These are phyloP conservation scores for Daldinia sp. DNA, from an alignment of 2,329 filamentous ascomycete species.

Conservation along the genomic window DNA sequence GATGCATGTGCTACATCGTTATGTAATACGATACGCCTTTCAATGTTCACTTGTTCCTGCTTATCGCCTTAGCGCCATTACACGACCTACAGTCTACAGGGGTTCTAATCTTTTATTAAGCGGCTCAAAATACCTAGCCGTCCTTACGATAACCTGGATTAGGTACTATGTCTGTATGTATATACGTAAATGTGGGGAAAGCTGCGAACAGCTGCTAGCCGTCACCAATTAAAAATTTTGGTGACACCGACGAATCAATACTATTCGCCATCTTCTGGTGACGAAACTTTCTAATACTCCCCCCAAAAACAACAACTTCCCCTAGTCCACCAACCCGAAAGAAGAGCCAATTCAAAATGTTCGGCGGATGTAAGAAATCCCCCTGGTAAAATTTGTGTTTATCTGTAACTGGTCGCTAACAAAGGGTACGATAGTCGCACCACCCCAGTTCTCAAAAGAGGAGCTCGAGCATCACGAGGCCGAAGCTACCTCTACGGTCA, in stretches of 20 bases:
- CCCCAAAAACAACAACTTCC: slow-evolving; percentile 1
- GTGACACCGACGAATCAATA: slow-evolving; percentile 5
- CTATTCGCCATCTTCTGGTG: background rate
- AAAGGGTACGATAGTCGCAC: slow-evolving; percentile 38
- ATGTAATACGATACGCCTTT: slow-evolving; percentile 23
- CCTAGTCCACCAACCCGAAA: background rate
- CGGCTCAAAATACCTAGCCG: slow-evolving; percentile 29
- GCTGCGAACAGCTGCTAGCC: slow-evolving; percentile 25
- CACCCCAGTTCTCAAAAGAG: slow-evolving; percentile 73
- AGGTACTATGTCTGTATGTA: no score
- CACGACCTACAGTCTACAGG: background rate
- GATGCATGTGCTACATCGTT: slow-evolving; percentile 9
- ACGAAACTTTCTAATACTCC: background rate
- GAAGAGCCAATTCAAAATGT: slow-evolving; percentile 33
- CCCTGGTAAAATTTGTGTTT: background rate
- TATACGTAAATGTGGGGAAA: slow-evolving; percentile 4
- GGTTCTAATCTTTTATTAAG: slow-evolving; percentile 25
- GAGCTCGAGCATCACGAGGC: slow-evolving; percentile 76
- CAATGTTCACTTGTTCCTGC: slow-evolving; percentile 11
- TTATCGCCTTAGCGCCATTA: slow-evolving; percentile 15
- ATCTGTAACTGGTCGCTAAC: background rate
- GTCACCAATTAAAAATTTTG: slow-evolving; percentile 22
- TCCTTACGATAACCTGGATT: background rate
- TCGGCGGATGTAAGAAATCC: slow-evolving; percentile 39
- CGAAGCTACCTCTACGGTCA: slow-evolving; percentile 72